Base-by-base conservation (phyloP, 2,329 filamentous ascomycete genomes). In the Exophiala lecanii-corni region DNA sequence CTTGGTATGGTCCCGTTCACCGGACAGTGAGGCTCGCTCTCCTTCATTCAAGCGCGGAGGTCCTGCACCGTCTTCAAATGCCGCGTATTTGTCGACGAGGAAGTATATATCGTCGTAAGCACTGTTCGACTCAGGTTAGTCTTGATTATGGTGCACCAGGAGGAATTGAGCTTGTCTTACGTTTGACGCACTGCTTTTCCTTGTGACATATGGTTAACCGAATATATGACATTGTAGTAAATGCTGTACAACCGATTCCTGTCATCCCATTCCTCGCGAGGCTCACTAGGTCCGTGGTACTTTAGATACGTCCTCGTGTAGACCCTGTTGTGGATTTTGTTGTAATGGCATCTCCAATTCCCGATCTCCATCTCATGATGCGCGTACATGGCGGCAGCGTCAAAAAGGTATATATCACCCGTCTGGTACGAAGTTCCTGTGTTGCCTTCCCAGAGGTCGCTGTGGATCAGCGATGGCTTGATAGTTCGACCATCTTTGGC, bases 361-460 rank as follows among this genome's bases (percentile, higher is more conserved):
- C 43, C 46, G 10, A 52, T 41, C 19, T 52, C 47, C 3, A 43
- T 23, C 49, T 70, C 66, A 25, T 69, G 63, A 43, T 71, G 68
- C 0, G 62, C 67, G 45, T 66, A 71, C 39, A 61, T 65, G 0
- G 52, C 57, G 1, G 57, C 62, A 1, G 61, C 57, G 41, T 70
- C 66, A 39, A 66, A 70, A 5, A 70, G 53, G 16, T 59, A 41
- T 6, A 61, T 44, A 1, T 61, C 37, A 1, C 55, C 58, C 0
- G 57, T 67, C 5, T 56, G 40, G 1, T 44, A 39, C 20, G 61
- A 57, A 4, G 59, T 61, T 1, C 62, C 64, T 2, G 58, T 52
- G 41, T 71, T 72, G 1, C 56, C 60, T 36, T 70, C 62, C 67
- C 65, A 70, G 2, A 69, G 51, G 50, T 70, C 65, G 0, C 65